Evolutionary conservation across 2,329 filamentous ascomycete species (phyloP), one percentile per base, ranked within the genome.

Genomic region (Microascus cirrosus): DNA sequence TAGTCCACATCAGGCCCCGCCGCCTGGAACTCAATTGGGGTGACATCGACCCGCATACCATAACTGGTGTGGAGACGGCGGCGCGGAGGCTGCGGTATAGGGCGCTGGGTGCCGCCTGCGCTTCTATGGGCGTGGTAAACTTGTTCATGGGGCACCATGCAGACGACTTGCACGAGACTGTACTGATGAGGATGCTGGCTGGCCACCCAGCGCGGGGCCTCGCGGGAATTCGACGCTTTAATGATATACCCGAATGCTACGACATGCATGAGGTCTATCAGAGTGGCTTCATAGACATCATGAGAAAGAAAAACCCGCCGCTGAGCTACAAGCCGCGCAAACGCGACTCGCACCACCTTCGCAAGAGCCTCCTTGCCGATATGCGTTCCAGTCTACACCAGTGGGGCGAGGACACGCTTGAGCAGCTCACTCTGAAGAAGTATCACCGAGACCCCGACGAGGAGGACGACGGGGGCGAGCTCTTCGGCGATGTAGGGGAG

Each of bases 151-250:
- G 86, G 3, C 94, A 99, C 67, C 94, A 99, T 68, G 77, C 81
- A 61, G 92, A 96, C 65, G 94, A 99, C 65, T 90, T 94, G 66
- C 87, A 91, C 58, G 94, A 99, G 73, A 96, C 92, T 0, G 78
- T 95, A 3, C 72, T 97, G 54, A 88, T 91, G 84, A 82, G 94
- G 50, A 70, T 97, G 39, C 71, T 86, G 10, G 75, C 77, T 2
- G 84, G 86, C 0, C 87, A 90, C 64, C 74, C 80, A 2, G 81
- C 82, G n/a, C 74, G 79, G n/a, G 91, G 89, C 0, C 74, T 96
- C 34, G 74, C 78, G 18, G 90, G 88, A 3, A 94, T 95, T 64
- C 78, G 77, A 11, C 64, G 74, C 2, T 75, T 80, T 20, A 77
- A 80, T 32, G 80, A 82, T 52, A 90, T 96, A n/a, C 93, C 93